Percentiles rank a stretch among this genome's conserved stretches.
These are phyloP conservation scores for Colletotrichum acutatum DNA, from an alignment of 2,329 filamentous ascomycete genomes.

Conservation along the genomic window DNA sequence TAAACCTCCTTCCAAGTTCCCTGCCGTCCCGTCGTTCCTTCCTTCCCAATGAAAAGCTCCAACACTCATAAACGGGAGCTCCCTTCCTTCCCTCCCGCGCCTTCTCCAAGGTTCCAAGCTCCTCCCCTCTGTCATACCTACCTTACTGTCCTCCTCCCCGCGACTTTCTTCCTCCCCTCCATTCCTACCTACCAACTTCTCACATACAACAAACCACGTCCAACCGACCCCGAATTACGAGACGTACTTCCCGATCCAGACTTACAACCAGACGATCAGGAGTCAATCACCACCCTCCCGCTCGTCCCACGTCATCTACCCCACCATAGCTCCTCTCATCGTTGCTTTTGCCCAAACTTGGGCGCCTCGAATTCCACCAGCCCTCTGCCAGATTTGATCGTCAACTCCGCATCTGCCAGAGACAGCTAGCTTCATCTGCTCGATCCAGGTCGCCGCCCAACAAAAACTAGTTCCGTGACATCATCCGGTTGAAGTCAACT, in stretches of 20 bases:
- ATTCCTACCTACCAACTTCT: neutral
- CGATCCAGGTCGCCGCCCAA: neutral
- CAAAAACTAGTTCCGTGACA: constrained; percentile 17
- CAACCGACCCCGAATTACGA: constrained; percentile 2
- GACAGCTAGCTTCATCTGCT: constrained; percentile 13
- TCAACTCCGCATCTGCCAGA: neutral
- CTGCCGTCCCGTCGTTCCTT: neutral
- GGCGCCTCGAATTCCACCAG: neutral
- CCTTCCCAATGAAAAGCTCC: neutral
- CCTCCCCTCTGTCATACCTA: neutral
- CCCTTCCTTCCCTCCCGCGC: neutral
- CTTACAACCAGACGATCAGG: constrained; percentile 13
- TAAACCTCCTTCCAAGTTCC: neutral
- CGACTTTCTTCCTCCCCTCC: neutral
- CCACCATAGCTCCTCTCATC: constrained; percentile 16
- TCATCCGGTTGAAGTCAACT: constrained; percentile 9
- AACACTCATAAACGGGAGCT: constrained; percentile 19
- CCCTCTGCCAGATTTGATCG: constrained; percentile 1
- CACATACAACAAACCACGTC: constrained; percentile 20
- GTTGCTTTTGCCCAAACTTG: constrained; percentile 6
- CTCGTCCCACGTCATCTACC: constrained; percentile 28
- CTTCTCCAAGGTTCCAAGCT: neutral
- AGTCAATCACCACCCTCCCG: constrained; percentile 1
- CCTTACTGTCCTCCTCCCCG: neutral
- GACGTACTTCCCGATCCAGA: constrained; percentile 14